phyloP scores from a whole-genome alignment of 2,329 filamentous ascomycete genomes.

The Nakataea oryzae region DNA sequence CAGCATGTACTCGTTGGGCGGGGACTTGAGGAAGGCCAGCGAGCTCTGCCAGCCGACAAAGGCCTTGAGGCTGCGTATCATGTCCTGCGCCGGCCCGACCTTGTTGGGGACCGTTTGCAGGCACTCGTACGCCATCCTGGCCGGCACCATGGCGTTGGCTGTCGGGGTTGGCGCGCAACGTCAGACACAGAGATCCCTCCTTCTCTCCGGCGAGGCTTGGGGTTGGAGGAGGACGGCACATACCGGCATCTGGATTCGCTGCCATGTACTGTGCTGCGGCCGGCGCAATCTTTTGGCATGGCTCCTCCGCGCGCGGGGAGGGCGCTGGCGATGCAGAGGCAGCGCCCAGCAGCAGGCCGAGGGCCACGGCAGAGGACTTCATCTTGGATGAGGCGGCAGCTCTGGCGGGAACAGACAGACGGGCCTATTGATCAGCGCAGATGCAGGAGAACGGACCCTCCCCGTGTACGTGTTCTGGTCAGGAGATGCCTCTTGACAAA shows the following conservation, averaged over 20 bases:
- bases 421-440: too few species aligned
- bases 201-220: not conserved
- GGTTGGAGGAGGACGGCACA: not conserved
- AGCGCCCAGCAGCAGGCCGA: not conserved
- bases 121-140: conserved; percentile 26
- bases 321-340: not conserved
- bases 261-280: not conserved
- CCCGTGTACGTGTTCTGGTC: not conserved
- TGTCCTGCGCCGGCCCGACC: conserved; percentile 20
- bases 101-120: conserved; percentile 13
- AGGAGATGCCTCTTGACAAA: not conserved
- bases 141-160: conserved; percentile 21
- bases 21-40: conserved; percentile 24
- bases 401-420: not conserved
- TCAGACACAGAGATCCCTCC: not conserved
- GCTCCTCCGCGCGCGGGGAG: not conserved
- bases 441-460: not conserved
- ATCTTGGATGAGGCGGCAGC: not conserved
- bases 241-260: not conserved
- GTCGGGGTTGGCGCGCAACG: not conserved
- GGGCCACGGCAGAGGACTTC: not conserved
- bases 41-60: conserved; percentile 31
- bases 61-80: conserved; percentile 26
- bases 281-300: not conserved
- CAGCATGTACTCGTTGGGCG: conserved; percentile 23